A percentile compares a stretch with the other conserved stretches of the same genome.
These are phyloP conservation scores for Chlamydomonas sp. DNA, from an alignment of 139 green algal species.

Conservation along the genomic window DNA sequence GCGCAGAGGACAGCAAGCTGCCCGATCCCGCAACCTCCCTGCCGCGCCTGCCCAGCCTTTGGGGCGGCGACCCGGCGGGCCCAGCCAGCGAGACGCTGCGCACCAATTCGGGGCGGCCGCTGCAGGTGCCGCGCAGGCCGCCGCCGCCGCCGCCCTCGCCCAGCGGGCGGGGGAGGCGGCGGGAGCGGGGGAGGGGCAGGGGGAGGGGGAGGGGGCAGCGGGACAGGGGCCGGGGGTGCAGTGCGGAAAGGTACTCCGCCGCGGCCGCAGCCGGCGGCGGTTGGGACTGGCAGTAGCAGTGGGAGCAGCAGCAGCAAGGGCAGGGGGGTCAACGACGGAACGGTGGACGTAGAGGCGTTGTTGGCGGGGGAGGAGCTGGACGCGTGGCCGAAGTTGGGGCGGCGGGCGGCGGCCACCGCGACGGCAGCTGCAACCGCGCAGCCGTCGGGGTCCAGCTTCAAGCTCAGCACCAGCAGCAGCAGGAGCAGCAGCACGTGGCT, in stretches of 20 bases:
- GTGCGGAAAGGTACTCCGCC: no score
- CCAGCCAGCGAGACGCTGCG: slow-evolving; percentile 1
- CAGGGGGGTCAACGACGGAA: no score
- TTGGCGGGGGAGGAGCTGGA: neutral
- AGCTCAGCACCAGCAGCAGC: neutral
- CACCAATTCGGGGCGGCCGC: slow-evolving; percentile 21
- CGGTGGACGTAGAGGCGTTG: neutral
- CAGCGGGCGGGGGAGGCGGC: neutral
- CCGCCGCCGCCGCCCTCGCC: neutral
- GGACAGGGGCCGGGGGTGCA: no score
- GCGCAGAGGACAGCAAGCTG: slow-evolving; percentile 18
- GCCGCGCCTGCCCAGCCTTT: neutral
- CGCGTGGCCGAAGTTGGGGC: no score
- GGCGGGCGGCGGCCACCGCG: no score
- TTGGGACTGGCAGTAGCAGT: neutral
- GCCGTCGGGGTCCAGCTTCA: neutral
- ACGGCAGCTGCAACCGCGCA: no score
- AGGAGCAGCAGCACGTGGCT: neutral
- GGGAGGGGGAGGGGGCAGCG: neutral
- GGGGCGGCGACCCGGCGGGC: neutral
- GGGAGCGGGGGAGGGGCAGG: neutral
- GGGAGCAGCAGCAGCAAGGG: neutral
- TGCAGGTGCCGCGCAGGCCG: slow-evolving; percentile 13
- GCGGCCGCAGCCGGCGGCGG: neutral
- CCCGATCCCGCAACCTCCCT: neutral